Conservation (phyloP, 202 grass and related monocot genomes). For the Schoenoplectus triqueter region DNA sequence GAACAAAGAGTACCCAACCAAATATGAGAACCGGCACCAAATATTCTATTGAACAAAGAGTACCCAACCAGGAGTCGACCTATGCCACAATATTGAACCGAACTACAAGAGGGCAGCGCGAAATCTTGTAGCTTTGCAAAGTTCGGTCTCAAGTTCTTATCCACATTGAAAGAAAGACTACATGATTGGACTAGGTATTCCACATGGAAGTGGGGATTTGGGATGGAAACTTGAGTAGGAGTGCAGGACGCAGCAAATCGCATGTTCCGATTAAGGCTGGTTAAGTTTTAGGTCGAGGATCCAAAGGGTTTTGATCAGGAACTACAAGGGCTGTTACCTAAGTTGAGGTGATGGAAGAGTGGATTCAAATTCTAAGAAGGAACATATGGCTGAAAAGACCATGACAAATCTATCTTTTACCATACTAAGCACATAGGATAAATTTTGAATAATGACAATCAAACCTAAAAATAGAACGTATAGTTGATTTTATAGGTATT, state of each 20-base stretch:
- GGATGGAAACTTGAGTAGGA: background rate
- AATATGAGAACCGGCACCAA: background rate
- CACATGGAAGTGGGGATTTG: slow-evolving; percentile 21
- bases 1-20: background rate
- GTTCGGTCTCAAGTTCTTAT: slow-evolving; percentile 37
- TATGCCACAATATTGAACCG: background rate
- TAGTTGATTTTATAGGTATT: too few species aligned
- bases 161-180: slow-evolving; percentile 39
- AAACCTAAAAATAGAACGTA: too few species aligned
- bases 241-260: background rate
- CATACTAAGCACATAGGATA: too few species aligned
- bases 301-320: too few species aligned
- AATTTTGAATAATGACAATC: too few species aligned
- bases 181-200: slow-evolving; percentile 56
- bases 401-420: too few species aligned
- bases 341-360: too few species aligned
- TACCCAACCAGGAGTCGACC: slow-evolving; percentile 36
- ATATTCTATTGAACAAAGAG: slow-evolving; percentile 42
- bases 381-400: too few species aligned
- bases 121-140: slow-evolving; percentile 36
- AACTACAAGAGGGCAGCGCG: background rate
- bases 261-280: background rate
- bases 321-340: too few species aligned
- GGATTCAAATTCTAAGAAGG: too few species aligned
- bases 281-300: too few species aligned